These are phyloP conservation scores for Cucumis cinereus DNA, from an alignment of 306 rosid species.

Conservation along the genomic window DNA sequence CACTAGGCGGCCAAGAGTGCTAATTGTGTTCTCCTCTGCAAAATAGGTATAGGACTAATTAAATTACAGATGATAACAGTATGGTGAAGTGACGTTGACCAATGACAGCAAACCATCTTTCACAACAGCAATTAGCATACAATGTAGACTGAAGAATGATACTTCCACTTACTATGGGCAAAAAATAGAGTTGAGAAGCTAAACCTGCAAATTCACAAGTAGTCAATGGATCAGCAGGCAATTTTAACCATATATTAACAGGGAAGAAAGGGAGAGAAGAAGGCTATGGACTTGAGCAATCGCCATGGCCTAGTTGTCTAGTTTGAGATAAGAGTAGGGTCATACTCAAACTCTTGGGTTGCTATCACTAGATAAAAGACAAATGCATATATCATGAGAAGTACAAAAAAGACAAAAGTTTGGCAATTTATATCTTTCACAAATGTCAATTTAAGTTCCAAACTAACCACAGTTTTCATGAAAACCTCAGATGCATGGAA, in stretches of 20 bases:
- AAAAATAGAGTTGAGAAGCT: constrained; percentile 89
- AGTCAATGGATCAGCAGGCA: constrained; percentile 15
- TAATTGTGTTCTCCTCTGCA: constrained; percentile 92
- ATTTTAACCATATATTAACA: background rate
- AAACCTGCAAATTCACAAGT: constrained; percentile 66
- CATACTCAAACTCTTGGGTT: background rate
- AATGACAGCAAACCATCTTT: background rate
- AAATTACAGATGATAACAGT: background rate
- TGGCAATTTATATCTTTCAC: background rate
- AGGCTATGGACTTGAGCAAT: background rate
- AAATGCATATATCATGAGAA: background rate
- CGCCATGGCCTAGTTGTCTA: background rate
- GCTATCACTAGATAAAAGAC: background rate
- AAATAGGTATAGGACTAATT: constrained; percentile 6
- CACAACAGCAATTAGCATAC: background rate
- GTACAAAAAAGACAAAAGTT: background rate
- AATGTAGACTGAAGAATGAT: background rate
- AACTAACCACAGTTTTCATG: background rate
- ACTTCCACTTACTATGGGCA: constrained; percentile 72
- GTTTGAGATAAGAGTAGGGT: background rate
- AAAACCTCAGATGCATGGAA: background rate
- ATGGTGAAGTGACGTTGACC: background rate
- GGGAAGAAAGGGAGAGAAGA: background rate
- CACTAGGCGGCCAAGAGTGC: constrained; percentile 78
- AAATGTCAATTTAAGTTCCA: background rate